These are phyloP conservation scores for Trichosanthes truncata DNA, from an alignment of 306 rosid species.

Conservation along the genomic window DNA sequence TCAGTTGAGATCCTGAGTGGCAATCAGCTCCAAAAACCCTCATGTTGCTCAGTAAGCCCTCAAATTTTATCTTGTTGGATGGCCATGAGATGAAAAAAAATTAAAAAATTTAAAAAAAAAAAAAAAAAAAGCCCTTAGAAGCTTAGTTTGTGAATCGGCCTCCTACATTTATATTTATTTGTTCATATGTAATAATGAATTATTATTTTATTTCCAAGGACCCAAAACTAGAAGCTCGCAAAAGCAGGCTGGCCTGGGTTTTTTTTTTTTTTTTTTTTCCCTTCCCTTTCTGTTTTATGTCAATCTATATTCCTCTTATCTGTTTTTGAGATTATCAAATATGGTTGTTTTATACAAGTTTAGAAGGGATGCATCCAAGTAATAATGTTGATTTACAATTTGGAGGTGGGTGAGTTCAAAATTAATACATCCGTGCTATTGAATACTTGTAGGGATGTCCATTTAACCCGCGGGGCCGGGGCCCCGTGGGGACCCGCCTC, in stretches of 20 bases:
- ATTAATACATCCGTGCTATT: background rate
- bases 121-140: slow-evolving; percentile 22
- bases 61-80: slow-evolving; percentile 1
- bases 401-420: background rate
- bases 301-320: background rate
- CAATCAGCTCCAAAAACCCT: background rate
- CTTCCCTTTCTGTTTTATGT: background rate
- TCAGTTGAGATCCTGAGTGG: background rate
- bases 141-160: slow-evolving; percentile 10
- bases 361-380: background rate
- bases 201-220: slow-evolving; percentile 7
- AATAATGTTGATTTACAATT: background rate
- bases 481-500: no score
- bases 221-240: slow-evolving; percentile 12
- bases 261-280: background rate
- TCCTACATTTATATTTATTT: slow-evolving; percentile 10
- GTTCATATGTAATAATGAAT: slow-evolving; percentile 14
- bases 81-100: slow-evolving; percentile 15
- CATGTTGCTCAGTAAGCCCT: background rate
- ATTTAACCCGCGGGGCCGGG: no score
- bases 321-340: background rate
- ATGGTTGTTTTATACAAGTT: slow-evolving; percentile 9
- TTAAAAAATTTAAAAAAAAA: background rate
- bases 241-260: slow-evolving; percentile 11
- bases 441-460: no score